A percentile compares a stretch with the other conserved stretches of the same genome.
Conservation (phyloP, 345 rosid genomes). For the Dimocarpus longan region DNA sequence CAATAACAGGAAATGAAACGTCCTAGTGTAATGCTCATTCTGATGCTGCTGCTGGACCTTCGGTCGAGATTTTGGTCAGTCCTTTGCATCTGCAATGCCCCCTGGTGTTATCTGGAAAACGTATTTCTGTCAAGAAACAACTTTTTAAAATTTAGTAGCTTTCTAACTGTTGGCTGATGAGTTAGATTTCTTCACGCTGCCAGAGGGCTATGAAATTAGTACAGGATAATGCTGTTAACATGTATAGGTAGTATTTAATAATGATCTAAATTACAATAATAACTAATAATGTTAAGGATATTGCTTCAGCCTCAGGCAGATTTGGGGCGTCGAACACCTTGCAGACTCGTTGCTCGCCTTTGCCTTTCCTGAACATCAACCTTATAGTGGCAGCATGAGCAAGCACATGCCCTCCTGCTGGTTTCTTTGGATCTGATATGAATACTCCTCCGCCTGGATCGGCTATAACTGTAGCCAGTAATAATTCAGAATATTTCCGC, state of each 20-base stretch:
- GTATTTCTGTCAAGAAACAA: conserved; percentile 55
- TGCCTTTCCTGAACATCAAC: conserved; percentile 90
- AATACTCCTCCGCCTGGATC: conserved; percentile 91
- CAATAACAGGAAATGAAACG: neutral
- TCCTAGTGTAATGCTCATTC: neutral
- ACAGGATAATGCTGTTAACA: neutral
- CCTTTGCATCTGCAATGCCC: conserved; percentile 86
- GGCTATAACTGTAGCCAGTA: conserved; percentile 63
- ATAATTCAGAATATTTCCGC: conserved; percentile 5
- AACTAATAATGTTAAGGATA: conserved; percentile 53
- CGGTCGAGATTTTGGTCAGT: conserved; percentile 36
- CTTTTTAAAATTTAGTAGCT: conserved; percentile 7
- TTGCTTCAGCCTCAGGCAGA: conserved; percentile 90
- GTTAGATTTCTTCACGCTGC: neutral
- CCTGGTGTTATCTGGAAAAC: conserved; percentile 83
- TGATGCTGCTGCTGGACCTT: neutral
- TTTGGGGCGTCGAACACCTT: conserved; percentile 96
- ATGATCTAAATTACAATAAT: neutral
- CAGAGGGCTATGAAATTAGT: neutral
- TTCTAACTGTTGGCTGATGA: neutral
- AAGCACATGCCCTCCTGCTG: conserved; percentile 89
- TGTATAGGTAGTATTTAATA: neutral
- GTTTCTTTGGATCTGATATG: conserved; percentile 90
- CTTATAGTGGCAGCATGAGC: conserved; percentile 88
- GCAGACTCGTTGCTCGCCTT: conserved; percentile 87